phyloP scores from a whole-genome alignment of 148 eudicot species.

The Rhododendron vialii region DNA sequence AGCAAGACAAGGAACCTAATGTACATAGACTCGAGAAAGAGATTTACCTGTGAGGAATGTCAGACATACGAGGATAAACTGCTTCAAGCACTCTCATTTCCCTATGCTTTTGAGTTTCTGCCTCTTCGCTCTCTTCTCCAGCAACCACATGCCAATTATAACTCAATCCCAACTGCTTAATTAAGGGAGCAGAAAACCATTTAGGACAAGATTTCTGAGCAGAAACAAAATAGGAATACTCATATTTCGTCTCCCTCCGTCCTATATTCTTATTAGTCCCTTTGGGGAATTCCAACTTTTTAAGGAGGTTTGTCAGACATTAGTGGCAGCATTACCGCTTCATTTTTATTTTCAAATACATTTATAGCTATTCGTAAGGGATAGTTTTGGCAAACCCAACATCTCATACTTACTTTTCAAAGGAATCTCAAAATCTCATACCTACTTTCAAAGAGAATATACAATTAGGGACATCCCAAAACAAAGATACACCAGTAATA shows the following conservation, averaged over 20 bases:
- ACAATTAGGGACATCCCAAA: not conserved
- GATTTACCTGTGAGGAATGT: slow-evolving; percentile 48
- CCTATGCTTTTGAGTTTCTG: slow-evolving; percentile 30
- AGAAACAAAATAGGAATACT: not conserved
- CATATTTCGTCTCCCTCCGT: not conserved
- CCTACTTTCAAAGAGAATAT: not conserved
- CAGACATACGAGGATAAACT: slow-evolving; percentile 33
- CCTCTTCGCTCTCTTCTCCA: slow-evolving; percentile 65
- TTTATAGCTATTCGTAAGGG: not conserved
- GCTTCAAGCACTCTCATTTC: slow-evolving; percentile 38
- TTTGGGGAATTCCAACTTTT: not conserved
- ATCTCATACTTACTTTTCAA: not conserved
- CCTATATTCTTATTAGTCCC: not conserved
- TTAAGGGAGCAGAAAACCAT: slow-evolving; percentile 11
- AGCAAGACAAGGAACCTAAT: not conserved
- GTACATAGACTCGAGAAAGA: not conserved
- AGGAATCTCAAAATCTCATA: not conserved
- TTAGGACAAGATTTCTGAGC: not conserved
- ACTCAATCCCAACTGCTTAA: slow-evolving; percentile 38
- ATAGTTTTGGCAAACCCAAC: not conserved
- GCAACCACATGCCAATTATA: slow-evolving; percentile 49
- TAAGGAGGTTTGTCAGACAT: not conserved
- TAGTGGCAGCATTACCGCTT: not conserved
- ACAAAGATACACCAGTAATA: not conserved
- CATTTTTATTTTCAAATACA: not conserved